phyloP scores from a whole-genome alignment of 2,329 filamentous ascomycete species.

The Aspergillus sp. region DNA sequence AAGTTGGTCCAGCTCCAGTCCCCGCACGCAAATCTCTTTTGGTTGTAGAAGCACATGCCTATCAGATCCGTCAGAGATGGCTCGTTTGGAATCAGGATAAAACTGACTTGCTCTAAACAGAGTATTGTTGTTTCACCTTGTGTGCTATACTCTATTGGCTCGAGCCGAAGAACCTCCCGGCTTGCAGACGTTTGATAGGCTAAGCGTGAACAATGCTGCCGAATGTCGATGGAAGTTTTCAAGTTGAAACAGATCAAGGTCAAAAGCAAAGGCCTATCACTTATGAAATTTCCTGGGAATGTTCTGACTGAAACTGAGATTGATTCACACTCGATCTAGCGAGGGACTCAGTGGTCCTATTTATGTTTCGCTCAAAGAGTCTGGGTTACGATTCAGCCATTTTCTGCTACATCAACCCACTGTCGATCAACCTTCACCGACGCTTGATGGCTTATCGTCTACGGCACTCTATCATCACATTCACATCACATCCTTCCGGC shows the following conservation, averaged over 20 bases:
- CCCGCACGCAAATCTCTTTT: constrained; percentile 78
- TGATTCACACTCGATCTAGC: constrained; percentile 26
- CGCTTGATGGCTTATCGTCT: constrained; percentile 32
- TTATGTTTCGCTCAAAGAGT: constrained; percentile 37
- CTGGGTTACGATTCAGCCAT: constrained; percentile 21
- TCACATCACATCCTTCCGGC: constrained; percentile 27
- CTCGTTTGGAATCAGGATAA: constrained; percentile 19
- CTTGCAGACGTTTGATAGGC: constrained; percentile 33
- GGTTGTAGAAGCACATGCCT: constrained; percentile 94
- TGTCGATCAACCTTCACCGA: constrained; percentile 32
- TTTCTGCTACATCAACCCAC: constrained; percentile 22
- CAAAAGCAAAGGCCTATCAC: constrained; percentile 15
- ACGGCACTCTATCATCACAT: constrained; percentile 28
- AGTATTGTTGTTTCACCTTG: constrained; percentile 34
- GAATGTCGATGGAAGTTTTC: constrained; percentile 17
- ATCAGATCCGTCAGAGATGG: constrained; percentile 29
- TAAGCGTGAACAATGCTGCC: constrained; percentile 23
- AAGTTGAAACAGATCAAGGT: constrained; percentile 23
- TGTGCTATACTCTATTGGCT: constrained; percentile 31
- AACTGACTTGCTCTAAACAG: constrained; percentile 32
- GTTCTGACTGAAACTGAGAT: constrained; percentile 30
- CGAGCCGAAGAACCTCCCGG: constrained; percentile 21
- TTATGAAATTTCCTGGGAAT: constrained; percentile 21
- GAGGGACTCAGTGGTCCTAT: constrained; percentile 33
- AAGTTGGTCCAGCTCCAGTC: constrained; percentile 96